A percentile compares a stretch with the other conserved stretches of the same genome.
Conservation (phyloP, 129 eudicot species). For the Centrapalus pauciflorus region DNA sequence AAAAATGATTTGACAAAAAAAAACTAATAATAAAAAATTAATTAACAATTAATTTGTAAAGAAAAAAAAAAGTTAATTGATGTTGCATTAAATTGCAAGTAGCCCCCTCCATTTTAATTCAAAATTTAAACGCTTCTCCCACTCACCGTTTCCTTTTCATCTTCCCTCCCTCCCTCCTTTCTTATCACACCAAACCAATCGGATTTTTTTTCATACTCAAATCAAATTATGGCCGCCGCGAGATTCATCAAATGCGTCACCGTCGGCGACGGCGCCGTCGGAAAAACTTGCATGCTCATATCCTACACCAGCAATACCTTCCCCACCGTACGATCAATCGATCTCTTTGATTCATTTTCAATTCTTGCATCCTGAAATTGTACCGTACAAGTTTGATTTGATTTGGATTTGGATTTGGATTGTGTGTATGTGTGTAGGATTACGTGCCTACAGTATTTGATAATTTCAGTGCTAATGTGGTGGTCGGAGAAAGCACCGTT, state of each 20-base stretch:
- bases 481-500: slow-evolving; percentile 77
- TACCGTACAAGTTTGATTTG: not conserved
- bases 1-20: too few species aligned
- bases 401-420: too few species aligned
- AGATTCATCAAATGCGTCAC: slow-evolving; percentile 59
- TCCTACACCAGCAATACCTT: slow-evolving; percentile 55
- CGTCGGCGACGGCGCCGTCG: slow-evolving; percentile 52
- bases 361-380: not conserved
- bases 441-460: slow-evolving; percentile 90
- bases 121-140: slow-evolving; percentile 33
- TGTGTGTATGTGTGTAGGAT: slow-evolving; percentile 41
- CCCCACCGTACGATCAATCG: slow-evolving; percentile 39
- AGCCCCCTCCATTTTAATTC: slow-evolving; percentile 34
- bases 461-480: slow-evolving; percentile 86
- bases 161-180: slow-evolving; percentile 18
- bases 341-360: not conserved
- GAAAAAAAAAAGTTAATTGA: not conserved
- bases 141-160: slow-evolving; percentile 18
- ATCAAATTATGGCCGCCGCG: slow-evolving; percentile 35
- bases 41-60: too few species aligned
- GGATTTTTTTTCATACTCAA: not conserved
- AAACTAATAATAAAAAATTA: too few species aligned
- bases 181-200: too few species aligned
- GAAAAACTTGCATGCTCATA: slow-evolving; percentile 58
- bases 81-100: slow-evolving; percentile 15